Evolutionary conservation across 345 rosid species (phyloP), one percentile per base, ranked within the genome.

Genomic region (Pistacia integerrima): DNA sequence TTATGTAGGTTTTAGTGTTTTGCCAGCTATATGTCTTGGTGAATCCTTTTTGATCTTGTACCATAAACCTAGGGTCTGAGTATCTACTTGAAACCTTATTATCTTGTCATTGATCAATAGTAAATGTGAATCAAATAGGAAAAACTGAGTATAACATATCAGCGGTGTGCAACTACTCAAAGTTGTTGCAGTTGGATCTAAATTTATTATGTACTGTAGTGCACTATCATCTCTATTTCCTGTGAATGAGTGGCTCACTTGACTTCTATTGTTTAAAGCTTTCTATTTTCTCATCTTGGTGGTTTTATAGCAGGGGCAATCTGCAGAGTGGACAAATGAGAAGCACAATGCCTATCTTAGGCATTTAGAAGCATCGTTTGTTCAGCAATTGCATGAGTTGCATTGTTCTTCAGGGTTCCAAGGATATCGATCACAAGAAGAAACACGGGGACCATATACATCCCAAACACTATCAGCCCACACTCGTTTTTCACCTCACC

Each of bases 261-360:
- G 28, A 35, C 28, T 67, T 38, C 33, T 44, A 58, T 72, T 36
- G 17, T 17, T 25, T 25, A 25, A 25, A 25, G 25, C 12, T 70
- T 51, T 63, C 30, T 41, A 60, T 77, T 63, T 71, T 54, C 78
- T 67, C 33, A 54, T 64, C 25, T 30, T 14, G 5, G 17, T 30
- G 14, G 17, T 63, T 68, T 12, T 74, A 49, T 55, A 12, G 81
- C 89, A 90, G 91, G 90, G 85, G 41, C 80, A 78, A 52, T 71
- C 82, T 46, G 71, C 17, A 70, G 86, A 16, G 64, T 93, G 97
- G 98, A 93, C 97, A 35, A 81, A 91, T 82, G 93, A 91, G 88
- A 91, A 81, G 77, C 98, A 93, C 84, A 79, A 70, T 51, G 66
- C 75, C 7, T 93, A 90, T 79, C 87, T 93, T 63, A 77, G 81